Conservation (phyloP, 148 eudicot genomes). For the Silene conica region DNA sequence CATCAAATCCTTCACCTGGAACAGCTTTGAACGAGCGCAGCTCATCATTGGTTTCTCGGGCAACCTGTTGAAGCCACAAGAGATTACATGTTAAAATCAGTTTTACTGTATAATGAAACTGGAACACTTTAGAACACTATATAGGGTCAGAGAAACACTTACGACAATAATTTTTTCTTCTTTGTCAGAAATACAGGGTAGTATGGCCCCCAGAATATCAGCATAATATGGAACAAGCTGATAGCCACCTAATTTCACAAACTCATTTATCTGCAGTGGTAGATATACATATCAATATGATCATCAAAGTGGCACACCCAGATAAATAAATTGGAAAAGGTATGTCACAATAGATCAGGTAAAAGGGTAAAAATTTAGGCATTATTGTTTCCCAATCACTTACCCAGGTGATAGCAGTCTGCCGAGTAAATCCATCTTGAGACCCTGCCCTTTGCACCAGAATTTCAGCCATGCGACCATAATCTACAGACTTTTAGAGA, state of each 20-base stretch:
- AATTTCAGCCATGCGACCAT: slow-evolving; percentile 99
- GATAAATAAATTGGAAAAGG: not conserved
- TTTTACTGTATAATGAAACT: not conserved
- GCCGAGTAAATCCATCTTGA: slow-evolving; percentile 85
- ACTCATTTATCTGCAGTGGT: slow-evolving; percentile 81
- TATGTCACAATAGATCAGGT: not conserved
- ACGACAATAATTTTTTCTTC: slow-evolving; percentile 98
- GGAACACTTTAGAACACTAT: not conserved
- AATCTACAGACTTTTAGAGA: slow-evolving; percentile 92
- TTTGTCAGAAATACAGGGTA: slow-evolving; percentile 95
- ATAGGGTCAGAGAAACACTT: slow-evolving; percentile 29
- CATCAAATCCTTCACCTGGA: slow-evolving; percentile 90
- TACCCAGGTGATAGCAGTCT: slow-evolving; percentile 99
- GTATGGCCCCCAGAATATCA: slow-evolving; percentile 88
- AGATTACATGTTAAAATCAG: not conserved
- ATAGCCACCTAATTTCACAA: slow-evolving; percentile 93
- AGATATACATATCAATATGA: not conserved
- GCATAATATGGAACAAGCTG: slow-evolving; percentile 96
- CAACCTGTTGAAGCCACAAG: slow-evolving; percentile 48
- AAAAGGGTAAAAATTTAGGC: not conserved
- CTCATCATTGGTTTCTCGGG: slow-evolving; percentile 95
- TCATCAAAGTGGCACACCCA: slow-evolving; percentile 16
- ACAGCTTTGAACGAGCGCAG: slow-evolving; percentile 69
- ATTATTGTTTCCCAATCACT: slow-evolving; percentile 16
- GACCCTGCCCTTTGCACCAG: slow-evolving; percentile 92